Conservation (phyloP, 2,329 filamentous ascomycete genomes). For the Gnomoniopsis sp. region DNA sequence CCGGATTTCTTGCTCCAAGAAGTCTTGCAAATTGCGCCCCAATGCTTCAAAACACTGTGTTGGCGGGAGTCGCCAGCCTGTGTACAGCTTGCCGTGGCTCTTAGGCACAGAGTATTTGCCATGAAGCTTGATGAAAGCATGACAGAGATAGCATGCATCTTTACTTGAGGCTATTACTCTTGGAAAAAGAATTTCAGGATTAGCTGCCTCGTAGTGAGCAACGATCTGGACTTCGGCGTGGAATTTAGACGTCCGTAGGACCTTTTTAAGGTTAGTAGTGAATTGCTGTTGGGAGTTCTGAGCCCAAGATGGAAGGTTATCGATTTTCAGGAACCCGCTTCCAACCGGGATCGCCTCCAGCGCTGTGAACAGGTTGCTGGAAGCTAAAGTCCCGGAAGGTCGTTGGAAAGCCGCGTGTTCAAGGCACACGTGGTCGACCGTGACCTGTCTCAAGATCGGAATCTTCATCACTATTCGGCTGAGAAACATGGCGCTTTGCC, state of each 20-base stretch:
- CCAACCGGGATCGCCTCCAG: slow-evolving; percentile 1
- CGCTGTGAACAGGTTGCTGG: not conserved
- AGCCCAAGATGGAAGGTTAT: slow-evolving; percentile 13
- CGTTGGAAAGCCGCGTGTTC: slow-evolving; percentile 24
- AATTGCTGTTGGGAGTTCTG: not conserved
- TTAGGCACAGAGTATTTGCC: slow-evolving; percentile 37
- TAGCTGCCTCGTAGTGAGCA: slow-evolving; percentile 34
- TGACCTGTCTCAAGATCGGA: slow-evolving; percentile 26
- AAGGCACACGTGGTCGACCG: slow-evolving; percentile 28
- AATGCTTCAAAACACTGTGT: not conserved
- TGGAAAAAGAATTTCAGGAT: slow-evolving; percentile 27
- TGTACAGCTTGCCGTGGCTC: slow-evolving; percentile 42
- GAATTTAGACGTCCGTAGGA: slow-evolving; percentile 30
- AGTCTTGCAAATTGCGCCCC: not conserved
- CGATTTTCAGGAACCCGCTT: slow-evolving; percentile 2
- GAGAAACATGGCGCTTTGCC: slow-evolving; percentile 31
- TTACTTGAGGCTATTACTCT: slow-evolving; percentile 47
- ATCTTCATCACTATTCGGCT: slow-evolving; percentile 29
- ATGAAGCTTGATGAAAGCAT: slow-evolving; percentile 41
- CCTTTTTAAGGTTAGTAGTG: slow-evolving; percentile 15
- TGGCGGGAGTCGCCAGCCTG: slow-evolving; percentile 40
- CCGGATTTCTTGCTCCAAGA: not conserved
- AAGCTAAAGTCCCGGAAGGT: not conserved
- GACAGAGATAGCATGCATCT: slow-evolving; percentile 49
- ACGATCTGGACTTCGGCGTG: slow-evolving; percentile 51